A percentile compares a stretch with the other conserved stretches of the same genome.
phyloP scores from a whole-genome alignment of 768 basidiomycete species.

The Chiua virens region DNA sequence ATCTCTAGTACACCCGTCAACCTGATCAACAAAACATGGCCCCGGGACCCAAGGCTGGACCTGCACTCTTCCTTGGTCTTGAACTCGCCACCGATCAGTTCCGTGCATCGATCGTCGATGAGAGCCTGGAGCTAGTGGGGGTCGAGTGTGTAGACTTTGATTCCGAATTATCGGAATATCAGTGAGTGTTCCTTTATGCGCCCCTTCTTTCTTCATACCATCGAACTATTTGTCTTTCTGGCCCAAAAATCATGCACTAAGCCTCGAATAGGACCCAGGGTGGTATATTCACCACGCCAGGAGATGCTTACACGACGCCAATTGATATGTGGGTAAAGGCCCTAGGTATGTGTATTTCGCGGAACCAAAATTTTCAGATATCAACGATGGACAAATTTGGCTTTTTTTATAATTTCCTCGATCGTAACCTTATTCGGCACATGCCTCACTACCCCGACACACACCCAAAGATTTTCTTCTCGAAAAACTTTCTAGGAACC shows the following conservation, averaged over 20 bases:
- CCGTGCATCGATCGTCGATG: conserved; percentile 81
- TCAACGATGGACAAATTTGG: conserved; percentile 37
- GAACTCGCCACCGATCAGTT: conserved; percentile 85
- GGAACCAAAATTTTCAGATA: conserved; percentile 62
- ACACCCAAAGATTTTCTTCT: conserved; percentile 62
- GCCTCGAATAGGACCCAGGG: conserved; percentile 65
- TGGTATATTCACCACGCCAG: conserved; percentile 83
- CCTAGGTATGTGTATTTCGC: conserved; percentile 54
- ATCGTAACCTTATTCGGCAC: conserved; percentile 31
- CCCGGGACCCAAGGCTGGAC: conserved; percentile 39
- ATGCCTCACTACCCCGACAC: not conserved
- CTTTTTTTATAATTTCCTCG: conserved; percentile 30
- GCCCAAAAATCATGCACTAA: conserved; percentile 18
- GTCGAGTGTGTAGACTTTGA: conserved; percentile 86
- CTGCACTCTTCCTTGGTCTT: conserved; percentile 77
- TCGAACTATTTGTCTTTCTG: not conserved
- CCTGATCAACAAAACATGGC: conserved; percentile 27
- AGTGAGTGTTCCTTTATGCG: conserved; percentile 49
- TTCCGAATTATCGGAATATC: conserved; percentile 73
- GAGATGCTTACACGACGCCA: conserved; percentile 85
- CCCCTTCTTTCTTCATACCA: not conserved
- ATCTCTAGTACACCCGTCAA: conserved; percentile 1
- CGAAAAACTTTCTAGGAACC: conserved; percentile 68
- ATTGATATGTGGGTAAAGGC: conserved; percentile 91
- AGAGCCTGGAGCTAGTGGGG: conserved; percentile 76